Percentiles rank a stretch among this genome's conserved stretches.
Conservation (phyloP, 495 filamentous ascomycete genomes). For the Aspergillus ellipticus region DNA sequence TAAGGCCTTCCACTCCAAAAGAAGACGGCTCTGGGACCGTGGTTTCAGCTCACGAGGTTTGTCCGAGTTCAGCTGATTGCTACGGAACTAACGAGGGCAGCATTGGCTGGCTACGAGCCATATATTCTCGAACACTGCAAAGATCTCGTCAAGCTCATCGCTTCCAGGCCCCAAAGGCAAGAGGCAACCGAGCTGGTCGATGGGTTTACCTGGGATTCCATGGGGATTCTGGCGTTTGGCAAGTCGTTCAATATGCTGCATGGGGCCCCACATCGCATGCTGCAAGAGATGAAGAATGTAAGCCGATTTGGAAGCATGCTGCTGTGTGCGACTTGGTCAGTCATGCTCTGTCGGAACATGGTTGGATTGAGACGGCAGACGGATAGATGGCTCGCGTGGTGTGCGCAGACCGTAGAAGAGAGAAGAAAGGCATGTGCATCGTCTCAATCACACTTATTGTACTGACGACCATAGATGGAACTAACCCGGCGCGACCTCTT, state of each 20-base stretch:
- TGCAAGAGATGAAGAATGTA: not conserved
- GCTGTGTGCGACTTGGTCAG: conserved; percentile 3
- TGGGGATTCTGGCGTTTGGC: conserved; percentile 11
- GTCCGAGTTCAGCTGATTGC: not conserved
- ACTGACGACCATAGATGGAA: not conserved
- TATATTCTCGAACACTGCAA: conserved; percentile 11
- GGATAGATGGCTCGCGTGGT: conserved; percentile 6
- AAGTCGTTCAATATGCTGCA: conserved; percentile 11
- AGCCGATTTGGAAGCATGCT: not conserved
- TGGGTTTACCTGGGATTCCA: conserved; percentile 10
- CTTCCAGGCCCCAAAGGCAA: not conserved
- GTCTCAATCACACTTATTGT: not conserved
- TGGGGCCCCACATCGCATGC: not conserved
- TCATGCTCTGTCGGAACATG: conserved; percentile 4
- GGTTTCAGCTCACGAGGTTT: conserved; percentile 12
- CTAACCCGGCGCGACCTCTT: conserved; percentile 8
- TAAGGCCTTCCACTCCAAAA: conserved; percentile 3
- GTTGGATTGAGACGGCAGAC: not conserved
- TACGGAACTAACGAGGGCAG: not conserved
- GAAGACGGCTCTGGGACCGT: conserved; percentile 11
- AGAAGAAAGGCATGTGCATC: conserved; percentile 1
- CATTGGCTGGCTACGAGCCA: conserved; percentile 10
- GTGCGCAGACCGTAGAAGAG: conserved; percentile 4
- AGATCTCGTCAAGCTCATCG: conserved; percentile 1
- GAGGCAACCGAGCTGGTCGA: conserved; percentile 6